Evolutionary conservation across 164 flowering plant species (phyloP), one percentile per base, ranked within the genome.

Genomic region (Nymphaea thermarum): DNA sequence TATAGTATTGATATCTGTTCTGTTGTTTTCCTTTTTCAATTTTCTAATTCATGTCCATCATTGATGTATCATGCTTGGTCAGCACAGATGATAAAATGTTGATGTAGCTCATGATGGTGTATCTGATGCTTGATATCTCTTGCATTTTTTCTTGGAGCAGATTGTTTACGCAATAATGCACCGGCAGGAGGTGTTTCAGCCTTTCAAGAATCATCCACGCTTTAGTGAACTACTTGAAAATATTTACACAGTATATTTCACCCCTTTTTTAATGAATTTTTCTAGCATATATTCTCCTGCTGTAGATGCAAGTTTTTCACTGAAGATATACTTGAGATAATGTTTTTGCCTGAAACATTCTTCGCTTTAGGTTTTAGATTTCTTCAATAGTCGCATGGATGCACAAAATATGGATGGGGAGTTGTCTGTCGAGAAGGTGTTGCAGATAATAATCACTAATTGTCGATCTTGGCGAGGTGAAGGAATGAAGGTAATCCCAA

Each of bases 381-480:
- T 25, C 36, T 25, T 25, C 36, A 25, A 25, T 25, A 25, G 36
- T 25, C 36, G 36, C 36, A 25, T 25, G 36, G 36, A 25, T 25
- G 36, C 36, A 25, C 36, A 25, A 25, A 25, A 3, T 69, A 70
- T 71, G 76, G 87, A 84, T 69, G 93, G 90, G 69, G 93, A 86
- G 78, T 94, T 88, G 93, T 94, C 99, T 5, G 97, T 94, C 36
- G 93, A 91, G 79, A 88, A 86, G 73, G 99, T 91, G 43, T 91
- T 94, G 11, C 83, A 91, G 79, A 80, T 87, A 67, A 94, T 94
- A 71, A 84, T 82, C 63, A 81, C 73, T 43, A 90, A 87, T 75
- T 94, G 96, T 67, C 82, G 97, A 70, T 94, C 95, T 66, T 94
- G 99, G 99, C 87, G 93, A 63, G 96, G 90, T 70, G 99, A 94